Evolutionary conservation across 2,329 filamentous ascomycete genomes (phyloP), one percentile per base, ranked within the genome.

Genomic region (Calonectria henricotiae): DNA sequence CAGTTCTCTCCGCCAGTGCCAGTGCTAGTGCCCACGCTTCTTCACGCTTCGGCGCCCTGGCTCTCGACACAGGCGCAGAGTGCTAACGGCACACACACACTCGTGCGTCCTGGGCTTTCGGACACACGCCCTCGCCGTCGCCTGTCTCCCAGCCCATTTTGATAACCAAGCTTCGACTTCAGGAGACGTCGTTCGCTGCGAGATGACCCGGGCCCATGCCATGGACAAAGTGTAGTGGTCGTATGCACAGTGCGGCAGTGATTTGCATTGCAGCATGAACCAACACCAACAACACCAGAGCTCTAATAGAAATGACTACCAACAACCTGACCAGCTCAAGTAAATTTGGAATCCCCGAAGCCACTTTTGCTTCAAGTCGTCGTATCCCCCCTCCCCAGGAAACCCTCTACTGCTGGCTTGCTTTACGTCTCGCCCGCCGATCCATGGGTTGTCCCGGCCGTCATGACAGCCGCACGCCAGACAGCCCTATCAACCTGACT

Each of bases 11-110:
- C 41, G 51, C 68, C 64, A 63, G 32, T 41, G 23, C 65, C 69
- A 72, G 49, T 43, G 37, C 67, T 63, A 72, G 54, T 39, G 66
- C 68, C 68, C 66, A 66, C 44, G 62, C 67, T 58, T 65, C 67
- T 58, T 65, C 49, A 55, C 25, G 23, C 60, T 69, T 61, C 51
- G 58, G 11, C 20, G 39, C 62, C 62, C 62, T 55, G 43, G 65
- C 20, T 67, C 64, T 61, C 37, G 37, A 51, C 32, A 17, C n/a
- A 62, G 64, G 49, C 41, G 47, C 39, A 20, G 35, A 54, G 43
- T 20, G 51, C 51, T 58, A 43, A 67, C 43, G 39, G 51, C 43
- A 39, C 54, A 61, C 41, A 23, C 44, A 62, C 54, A 60, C 37
- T 17, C 62, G 37, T 37, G 47, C 32, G 35, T 62, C 37, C 54